Base-by-base conservation (phyloP, 805 yeast genomes). In the Metschnikowia cubensis region DNA sequence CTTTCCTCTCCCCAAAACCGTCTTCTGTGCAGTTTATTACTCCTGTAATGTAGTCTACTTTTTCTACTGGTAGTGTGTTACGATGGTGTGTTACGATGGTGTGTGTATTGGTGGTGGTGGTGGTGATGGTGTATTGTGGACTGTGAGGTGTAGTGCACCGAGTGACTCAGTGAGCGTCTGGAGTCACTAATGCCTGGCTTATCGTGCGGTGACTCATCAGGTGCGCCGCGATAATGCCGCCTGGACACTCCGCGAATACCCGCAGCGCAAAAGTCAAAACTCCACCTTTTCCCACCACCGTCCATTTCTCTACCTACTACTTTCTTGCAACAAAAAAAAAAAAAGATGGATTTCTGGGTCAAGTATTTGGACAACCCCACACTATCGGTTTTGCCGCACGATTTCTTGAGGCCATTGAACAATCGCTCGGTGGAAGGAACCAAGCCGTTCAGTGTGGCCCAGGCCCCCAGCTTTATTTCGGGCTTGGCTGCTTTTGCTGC, bases 381-480 rank as follows among this genome's bases (percentile, higher is more conserved):
- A 1, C 74, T 91, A 48, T 88, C 96, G 51, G 89, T 85, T 34
- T 75, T 92, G 48, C 97, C 98, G 14, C 85, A 86, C 53, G 98
- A 92, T 68, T 92, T 79, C 66, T 81, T 87, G 55, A 82, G 87
- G 62, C 96, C 96, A 1, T 70, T 83, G 18, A 81, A 81, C 50
- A 83, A 83, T 55, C 83, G 82, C 52, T 75, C 82, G 6, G 83
- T 84, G 25, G 89, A 87, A 67, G 82, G 90, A 35, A 73, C 76
- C 37, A 68, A 73, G 57, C 59, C 68, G 4, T 68, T 76, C 47
- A 55, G 55, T 11, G 44, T 71, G 21, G 47, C 45, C 13, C n/a
- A 18, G 4, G 25, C 42, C 13, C 37, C 35, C 13, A 42, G 52
- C 55, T 87, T 85, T 64, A 62, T 73, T 8, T 67, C 79, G 14